Percentiles rank a stretch among this genome's conserved stretches.
These are phyloP conservation scores for Botryotinia narcissicola DNA, from an alignment of 2,329 filamentous ascomycete species.

Conservation along the genomic window DNA sequence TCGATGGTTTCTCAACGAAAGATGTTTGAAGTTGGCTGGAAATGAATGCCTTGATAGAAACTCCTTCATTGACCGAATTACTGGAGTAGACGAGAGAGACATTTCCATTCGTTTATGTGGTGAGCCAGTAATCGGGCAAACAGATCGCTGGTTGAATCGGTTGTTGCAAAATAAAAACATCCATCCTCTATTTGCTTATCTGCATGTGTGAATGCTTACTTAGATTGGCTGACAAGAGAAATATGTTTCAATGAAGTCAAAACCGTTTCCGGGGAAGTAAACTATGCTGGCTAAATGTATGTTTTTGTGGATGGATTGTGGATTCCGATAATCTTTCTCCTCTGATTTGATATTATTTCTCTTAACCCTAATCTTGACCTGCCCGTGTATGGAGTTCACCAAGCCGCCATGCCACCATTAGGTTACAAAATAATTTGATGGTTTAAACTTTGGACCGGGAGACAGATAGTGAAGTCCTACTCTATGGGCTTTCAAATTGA, in stretches of 20 bases:
- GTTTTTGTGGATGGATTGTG: neutral
- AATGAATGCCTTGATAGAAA: neutral
- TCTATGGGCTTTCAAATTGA: neutral
- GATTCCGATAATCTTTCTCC: neutral
- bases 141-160: neutral
- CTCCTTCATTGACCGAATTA: neutral
- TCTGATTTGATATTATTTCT: neutral
- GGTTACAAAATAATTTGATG: neutral
- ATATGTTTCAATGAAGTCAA: conserved; percentile 1
- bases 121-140: neutral
- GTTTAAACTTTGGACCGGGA: conserved; percentile 3
- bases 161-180: neutral
- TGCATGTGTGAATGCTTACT: neutral
- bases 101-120: neutral
- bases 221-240: neutral
- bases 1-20: neutral
- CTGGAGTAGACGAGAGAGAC: conserved; percentile 14
- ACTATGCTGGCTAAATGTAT: neutral
- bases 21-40: neutral
- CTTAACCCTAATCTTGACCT: neutral
- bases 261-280: conserved; percentile 11
- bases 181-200: neutral
- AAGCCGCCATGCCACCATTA: neutral
- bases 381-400: neutral
- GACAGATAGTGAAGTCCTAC: neutral